Evolutionary conservation across 2,329 filamentous ascomycete species (phyloP).

Genomic region (Tolypocladium nubicola): DNA sequence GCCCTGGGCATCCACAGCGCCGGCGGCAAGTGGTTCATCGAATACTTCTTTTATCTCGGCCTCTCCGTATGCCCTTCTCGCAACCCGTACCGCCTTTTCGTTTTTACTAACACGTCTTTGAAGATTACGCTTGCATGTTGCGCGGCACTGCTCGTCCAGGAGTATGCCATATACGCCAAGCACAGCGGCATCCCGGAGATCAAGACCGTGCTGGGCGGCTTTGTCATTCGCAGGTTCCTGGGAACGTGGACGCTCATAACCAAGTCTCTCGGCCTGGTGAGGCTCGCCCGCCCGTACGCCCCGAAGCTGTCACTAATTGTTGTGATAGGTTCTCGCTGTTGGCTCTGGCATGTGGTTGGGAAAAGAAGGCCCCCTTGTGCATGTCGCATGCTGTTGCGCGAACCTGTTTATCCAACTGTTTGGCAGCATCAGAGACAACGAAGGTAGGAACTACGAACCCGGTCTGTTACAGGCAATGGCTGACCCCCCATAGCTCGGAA

Average conservation of each 20-base stretch:
- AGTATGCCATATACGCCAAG: slow-evolving; percentile 79
- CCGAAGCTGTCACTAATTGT: slow-evolving; percentile 1
- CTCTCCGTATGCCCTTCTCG: slow-evolving; percentile 54
- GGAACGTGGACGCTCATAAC: slow-evolving; percentile 80
- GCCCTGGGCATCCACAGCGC: slow-evolving; percentile 56
- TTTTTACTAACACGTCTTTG: slow-evolving; percentile 7
- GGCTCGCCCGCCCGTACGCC: slow-evolving; percentile 9
- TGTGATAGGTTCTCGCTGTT: slow-evolving; percentile 66
- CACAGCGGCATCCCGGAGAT: slow-evolving; percentile 97
- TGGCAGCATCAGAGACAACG: slow-evolving; percentile 67
- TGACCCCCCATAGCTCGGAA: slow-evolving; percentile 57
- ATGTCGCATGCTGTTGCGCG: slow-evolving; percentile 93
- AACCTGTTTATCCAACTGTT: slow-evolving; percentile 91
- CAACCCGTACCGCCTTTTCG: no score
- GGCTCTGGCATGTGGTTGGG: slow-evolving; percentile 93
- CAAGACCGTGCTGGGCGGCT: slow-evolving; percentile 89
- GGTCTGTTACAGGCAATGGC: neutral
- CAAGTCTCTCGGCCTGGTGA: slow-evolving; percentile 79
- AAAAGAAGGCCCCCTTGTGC: slow-evolving; percentile 90
- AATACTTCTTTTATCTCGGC: slow-evolving; percentile 79
- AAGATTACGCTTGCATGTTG: slow-evolving; percentile 67
- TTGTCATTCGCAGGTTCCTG: slow-evolving; percentile 81
- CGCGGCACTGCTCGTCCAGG: slow-evolving; percentile 70
- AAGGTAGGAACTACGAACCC: slow-evolving; percentile 43
- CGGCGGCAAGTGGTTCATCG: slow-evolving; percentile 68